Percentiles rank a stretch among this genome's conserved stretches.
Evolutionary conservation across 2,329 filamentous ascomycete genomes (phyloP).

Genomic region (Ceratocystis lukuohia): DNA sequence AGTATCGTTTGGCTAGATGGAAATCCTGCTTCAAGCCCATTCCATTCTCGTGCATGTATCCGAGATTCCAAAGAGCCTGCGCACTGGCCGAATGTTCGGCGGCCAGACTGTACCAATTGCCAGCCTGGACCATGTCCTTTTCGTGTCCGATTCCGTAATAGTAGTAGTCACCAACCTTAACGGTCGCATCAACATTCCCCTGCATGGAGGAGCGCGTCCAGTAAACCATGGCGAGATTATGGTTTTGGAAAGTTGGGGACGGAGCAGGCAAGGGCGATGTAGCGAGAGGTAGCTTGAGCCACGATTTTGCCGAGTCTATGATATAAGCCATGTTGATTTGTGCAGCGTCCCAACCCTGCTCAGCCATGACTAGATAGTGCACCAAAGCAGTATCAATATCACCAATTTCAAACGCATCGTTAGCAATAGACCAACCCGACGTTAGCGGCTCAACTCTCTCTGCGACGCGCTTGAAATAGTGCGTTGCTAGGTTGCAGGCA

Average conservation of each 20-base stretch:
- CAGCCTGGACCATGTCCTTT: slow-evolving; percentile 68
- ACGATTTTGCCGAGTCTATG: slow-evolving; percentile 58
- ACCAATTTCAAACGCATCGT: slow-evolving; percentile 64
- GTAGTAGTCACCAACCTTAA: slow-evolving; percentile 99
- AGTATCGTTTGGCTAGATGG: slow-evolving; percentile 91
- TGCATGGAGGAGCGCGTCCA: slow-evolving; percentile 94
- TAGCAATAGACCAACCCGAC: slow-evolving; percentile 71
- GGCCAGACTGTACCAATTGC: slow-evolving; percentile 81
- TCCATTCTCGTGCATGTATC: slow-evolving; percentile 99
- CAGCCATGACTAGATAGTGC: slow-evolving; percentile 72
- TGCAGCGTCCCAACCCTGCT: slow-evolving; percentile 80
- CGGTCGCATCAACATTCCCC: slow-evolving; percentile 79
- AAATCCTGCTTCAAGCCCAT: slow-evolving; percentile 88
- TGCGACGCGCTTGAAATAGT: slow-evolving; percentile 70
- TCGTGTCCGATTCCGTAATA: slow-evolving; percentile 64
- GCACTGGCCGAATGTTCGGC: slow-evolving; percentile 85
- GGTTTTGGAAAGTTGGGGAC: slow-evolving; percentile 34
- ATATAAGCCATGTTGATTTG: slow-evolving; percentile 85
- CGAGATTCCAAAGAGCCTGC: slow-evolving; percentile 91
- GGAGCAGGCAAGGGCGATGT: slow-evolving; percentile 15
- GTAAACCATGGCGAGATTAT: slow-evolving; percentile 64
- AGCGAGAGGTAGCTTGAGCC: slow-evolving; percentile 39
- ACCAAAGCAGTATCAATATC: slow-evolving; percentile 70
- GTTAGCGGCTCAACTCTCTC: slow-evolving; percentile 60
- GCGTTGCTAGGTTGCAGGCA: slow-evolving; percentile 61